Evolutionary conservation across 1,139 yeast genomes (phyloP), one percentile per base, ranked within the genome.

Genomic region (Pichia sp.): DNA sequence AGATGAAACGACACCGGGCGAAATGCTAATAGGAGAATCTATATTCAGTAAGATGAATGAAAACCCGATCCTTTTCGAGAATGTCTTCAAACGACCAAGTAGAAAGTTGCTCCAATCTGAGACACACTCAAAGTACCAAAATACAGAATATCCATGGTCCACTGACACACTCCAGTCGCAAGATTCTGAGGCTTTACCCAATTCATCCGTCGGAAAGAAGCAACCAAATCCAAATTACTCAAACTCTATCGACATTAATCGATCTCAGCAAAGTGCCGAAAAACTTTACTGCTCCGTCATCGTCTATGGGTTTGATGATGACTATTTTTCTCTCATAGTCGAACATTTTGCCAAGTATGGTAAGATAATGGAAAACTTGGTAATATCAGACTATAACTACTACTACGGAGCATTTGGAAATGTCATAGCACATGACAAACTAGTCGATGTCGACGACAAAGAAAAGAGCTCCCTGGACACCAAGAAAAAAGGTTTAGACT

Each of bases 271-370:
- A 16, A n/a, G 19, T 13, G 15, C 13, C 30, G 42, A 53, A 32
- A 56, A 52, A 15, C 32, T 54, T 36, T 88, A 82, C 57, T 75
- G 82, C 49, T 89, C 96, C 0, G 87, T 93, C 1, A 72, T 90
- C 45, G 90, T 92, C 11, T 90, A 89, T 71, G 98, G 98, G 0
- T 92, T 89, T 68, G 90, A 96, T 0, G 93, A 92, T 64, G 76
- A 82, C 3, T 75, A 85, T 60, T 82, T 95, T 4, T 77, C 79
- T 48, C 78, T 80, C 45, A 82, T 93, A 1, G 78, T 93, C 48
- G 80, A 81, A 52, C 89, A 85, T 69, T 93, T 92, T 66, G 77
- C 85, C 46, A 86, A 86, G 61, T 90, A 85, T 68, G 99, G 99
- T 23, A 78, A 76, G 31, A 82, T 93, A 47, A 70, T 88, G 62